Evolutionary conservation across 1,284 basidiomycete genomes (phyloP).

Genomic region (Macrocybe sp.): DNA sequence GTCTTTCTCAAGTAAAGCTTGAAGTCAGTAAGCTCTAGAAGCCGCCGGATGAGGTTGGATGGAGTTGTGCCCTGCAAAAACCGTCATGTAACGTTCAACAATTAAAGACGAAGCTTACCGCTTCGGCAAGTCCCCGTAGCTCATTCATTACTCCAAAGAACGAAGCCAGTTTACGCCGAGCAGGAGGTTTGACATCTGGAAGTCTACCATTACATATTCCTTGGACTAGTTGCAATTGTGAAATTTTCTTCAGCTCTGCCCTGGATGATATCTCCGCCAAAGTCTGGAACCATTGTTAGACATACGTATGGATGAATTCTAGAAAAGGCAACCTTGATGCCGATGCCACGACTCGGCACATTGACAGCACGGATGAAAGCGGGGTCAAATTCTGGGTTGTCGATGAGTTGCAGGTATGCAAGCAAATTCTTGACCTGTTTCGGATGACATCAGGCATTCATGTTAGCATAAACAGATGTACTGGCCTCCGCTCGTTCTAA

Average conservation of each 20-base stretch:
- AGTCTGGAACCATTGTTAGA: constrained; percentile 34
- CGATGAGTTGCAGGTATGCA: constrained; percentile 83
- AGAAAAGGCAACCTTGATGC: constrained; percentile 64
- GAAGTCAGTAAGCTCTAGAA: constrained; percentile 63
- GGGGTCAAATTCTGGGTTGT: constrained; percentile 76
- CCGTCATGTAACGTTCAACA: not conserved
- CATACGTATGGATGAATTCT: no score
- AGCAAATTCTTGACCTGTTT: constrained; percentile 77
- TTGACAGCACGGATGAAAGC: constrained; percentile 81
- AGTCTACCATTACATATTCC: constrained; percentile 54
- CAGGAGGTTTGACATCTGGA: constrained; percentile 60
- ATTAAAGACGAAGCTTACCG: constrained; percentile 32
- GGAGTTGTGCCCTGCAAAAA: constrained; percentile 51
- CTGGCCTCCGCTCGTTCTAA: constrained; percentile 77
- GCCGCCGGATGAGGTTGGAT: constrained; percentile 56
- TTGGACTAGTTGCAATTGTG: constrained; percentile 60
- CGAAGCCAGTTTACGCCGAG: constrained; percentile 56
- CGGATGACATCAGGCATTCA: not conserved
- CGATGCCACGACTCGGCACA: constrained; percentile 70
- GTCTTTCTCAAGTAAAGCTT: constrained; percentile 67
- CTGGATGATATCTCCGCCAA: constrained; percentile 53
- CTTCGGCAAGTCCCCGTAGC: constrained; percentile 50
- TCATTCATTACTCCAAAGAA: constrained; percentile 58
- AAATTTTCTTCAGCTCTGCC: constrained; percentile 47
- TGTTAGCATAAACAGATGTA: not conserved